Conservation (phyloP, 2,329 filamentous ascomycete species). For the Aspergillus bombycis region DNA sequence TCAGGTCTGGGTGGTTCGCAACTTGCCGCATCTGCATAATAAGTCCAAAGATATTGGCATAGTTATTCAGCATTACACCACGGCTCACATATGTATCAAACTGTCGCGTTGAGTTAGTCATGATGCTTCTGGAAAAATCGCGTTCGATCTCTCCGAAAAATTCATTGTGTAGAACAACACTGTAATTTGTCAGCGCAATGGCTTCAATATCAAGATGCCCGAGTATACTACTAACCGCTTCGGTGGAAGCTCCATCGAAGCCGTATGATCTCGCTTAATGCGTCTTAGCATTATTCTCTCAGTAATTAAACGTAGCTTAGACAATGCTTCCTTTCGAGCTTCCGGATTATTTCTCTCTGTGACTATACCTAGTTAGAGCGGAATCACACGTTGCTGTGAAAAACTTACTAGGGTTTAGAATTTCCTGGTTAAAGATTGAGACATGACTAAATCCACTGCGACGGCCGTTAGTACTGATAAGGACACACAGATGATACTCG, state of each 20-base stretch:
- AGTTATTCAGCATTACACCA: slow-evolving; percentile 78
- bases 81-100: slow-evolving; percentile 85
- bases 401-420: slow-evolving; percentile 72
- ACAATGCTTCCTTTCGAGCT: slow-evolving; percentile 70
- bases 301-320: slow-evolving; percentile 84
- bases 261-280: slow-evolving; percentile 89
- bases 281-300: slow-evolving; percentile 94
- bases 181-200: slow-evolving; percentile 21
- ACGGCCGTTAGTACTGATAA: slow-evolving; percentile 17
- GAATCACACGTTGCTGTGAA: not conserved
- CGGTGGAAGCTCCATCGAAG: slow-evolving; percentile 93
- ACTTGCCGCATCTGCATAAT: slow-evolving; percentile 99
- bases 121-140: slow-evolving; percentile 93
- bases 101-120: slow-evolving; percentile 83
- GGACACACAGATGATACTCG: not conserved
- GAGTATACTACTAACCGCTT: slow-evolving; percentile 63
- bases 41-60: slow-evolving; percentile 97
- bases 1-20: slow-evolving; percentile 91
- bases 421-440: slow-evolving; percentile 90
- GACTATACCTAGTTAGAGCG: slow-evolving; percentile 49
- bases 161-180: slow-evolving; percentile 83
- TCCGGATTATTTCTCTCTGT: slow-evolving; percentile 56
- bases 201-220: not conserved
- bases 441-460: slow-evolving; percentile 65
- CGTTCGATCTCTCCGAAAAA: slow-evolving; percentile 97